Conservation (phyloP, 192 early-diverging fungal species). For the Entomortierella lignicola region DNA sequence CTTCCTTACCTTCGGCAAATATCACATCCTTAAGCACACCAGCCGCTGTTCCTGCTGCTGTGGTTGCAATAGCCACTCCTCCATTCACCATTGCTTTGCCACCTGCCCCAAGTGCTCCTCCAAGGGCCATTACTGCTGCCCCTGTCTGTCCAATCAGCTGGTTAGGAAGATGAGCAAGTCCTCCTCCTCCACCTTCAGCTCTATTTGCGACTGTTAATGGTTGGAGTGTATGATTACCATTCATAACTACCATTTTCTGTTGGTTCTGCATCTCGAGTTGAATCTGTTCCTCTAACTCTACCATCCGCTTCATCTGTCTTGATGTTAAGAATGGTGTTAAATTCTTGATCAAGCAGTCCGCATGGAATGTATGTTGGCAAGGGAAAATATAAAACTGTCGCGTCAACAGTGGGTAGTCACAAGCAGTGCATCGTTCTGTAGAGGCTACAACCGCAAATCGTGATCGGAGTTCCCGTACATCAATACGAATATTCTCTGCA, state of each 20-base stretch:
- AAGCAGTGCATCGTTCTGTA: conserved; percentile 82
- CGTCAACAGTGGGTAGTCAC: conserved; percentile 80
- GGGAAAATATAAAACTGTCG: conserved; percentile 96
- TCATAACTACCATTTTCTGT: conserved; percentile 41
- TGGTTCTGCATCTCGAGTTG: conserved; percentile 60
- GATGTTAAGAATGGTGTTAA: conserved; percentile 33
- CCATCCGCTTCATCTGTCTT: conserved; percentile 59
- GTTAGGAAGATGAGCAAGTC: conserved; percentile 14
- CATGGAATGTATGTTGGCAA: conserved; percentile 95
- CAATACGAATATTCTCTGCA: conserved; percentile 91
- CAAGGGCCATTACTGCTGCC: conserved; percentile 49
- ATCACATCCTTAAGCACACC: conserved; percentile 60
- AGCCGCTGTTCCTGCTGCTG: conserved; percentile 49
- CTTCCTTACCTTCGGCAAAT: conserved; percentile 37
- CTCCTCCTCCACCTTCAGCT: conserved; percentile 17
- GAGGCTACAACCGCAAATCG: conserved; percentile 77
- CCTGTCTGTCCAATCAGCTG: conserved; percentile 49
- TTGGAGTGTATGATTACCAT: conserved; percentile 21
- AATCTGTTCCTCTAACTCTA: conserved; percentile 72
- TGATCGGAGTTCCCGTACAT: conserved; percentile 88
- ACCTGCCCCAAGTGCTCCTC: conserved; percentile 43
- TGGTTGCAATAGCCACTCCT: conserved; percentile 41
- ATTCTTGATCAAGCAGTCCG: conserved; percentile 85
- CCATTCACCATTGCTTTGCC: conserved; percentile 47
- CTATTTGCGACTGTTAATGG: conserved; percentile 17